phyloP scores from a whole-genome alignment of 2,329 filamentous ascomycete species.

The Bipolaris bicolor region DNA sequence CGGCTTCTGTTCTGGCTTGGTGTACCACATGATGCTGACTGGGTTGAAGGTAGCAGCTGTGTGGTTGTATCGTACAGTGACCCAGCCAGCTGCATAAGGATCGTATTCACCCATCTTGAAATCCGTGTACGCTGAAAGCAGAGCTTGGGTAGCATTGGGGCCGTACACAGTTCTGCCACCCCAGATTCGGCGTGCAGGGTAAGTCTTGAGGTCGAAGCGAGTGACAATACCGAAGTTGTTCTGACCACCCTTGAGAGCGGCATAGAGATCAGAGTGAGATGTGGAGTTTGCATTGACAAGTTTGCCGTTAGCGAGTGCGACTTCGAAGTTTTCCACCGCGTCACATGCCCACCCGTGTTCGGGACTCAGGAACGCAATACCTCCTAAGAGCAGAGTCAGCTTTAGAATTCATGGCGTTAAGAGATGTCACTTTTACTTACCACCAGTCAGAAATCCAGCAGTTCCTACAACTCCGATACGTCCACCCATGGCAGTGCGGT shows the following conservation, averaged over 20 bases:
- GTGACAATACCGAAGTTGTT: constrained; percentile 54
- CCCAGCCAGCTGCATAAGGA: constrained; percentile 34
- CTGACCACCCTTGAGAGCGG: constrained; percentile 53
- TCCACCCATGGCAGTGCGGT: constrained; percentile 29
- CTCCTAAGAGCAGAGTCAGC: constrained; percentile 15
- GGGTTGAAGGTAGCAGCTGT: constrained; percentile 23
- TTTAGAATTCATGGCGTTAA: neutral
- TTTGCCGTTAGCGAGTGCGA: constrained; percentile 49
- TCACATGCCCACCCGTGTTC: constrained; percentile 32
- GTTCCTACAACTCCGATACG: constrained; percentile 39
- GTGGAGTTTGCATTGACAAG: constrained; percentile 48
- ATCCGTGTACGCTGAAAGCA: constrained; percentile 29
- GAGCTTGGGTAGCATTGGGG: constrained; percentile 16
- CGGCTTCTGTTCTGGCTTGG: constrained; percentile 26
- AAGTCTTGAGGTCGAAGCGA: constrained; percentile 47
- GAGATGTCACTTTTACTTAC: constrained; percentile 14
- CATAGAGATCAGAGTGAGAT: constrained; percentile 47
- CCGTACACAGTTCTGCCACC: constrained; percentile 26
- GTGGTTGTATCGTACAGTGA: constrained; percentile 31
- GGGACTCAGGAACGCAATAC: constrained; percentile 30
- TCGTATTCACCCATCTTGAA: constrained; percentile 29
- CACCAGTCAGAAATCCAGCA: constrained; percentile 40
- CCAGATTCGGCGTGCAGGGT: constrained; percentile 22
- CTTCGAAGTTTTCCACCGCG: constrained; percentile 38
- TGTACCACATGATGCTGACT: constrained; percentile 32